A percentile compares a stretch with the other conserved stretches of the same genome.
Conservation (phyloP, 768 basidiomycete species). For the Psilocybe cyanescens region DNA sequence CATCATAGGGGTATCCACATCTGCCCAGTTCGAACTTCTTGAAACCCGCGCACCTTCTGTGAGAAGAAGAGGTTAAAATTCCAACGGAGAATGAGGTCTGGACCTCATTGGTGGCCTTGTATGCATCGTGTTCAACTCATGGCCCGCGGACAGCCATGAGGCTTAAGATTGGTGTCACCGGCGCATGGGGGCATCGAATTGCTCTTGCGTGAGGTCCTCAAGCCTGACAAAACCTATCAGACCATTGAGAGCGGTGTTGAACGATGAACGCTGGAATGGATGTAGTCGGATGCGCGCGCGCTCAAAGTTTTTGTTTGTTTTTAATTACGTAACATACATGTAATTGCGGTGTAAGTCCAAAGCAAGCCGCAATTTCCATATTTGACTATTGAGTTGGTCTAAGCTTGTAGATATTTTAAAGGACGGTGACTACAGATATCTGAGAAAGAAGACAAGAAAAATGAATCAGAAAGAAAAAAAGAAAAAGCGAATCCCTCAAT, state of each 20-base stretch:
- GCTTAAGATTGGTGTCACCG: neutral
- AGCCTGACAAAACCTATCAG: neutral
- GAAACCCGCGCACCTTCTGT: neutral
- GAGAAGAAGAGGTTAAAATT: neutral
- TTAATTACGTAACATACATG: too few relatives aligned
- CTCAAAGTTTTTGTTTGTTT: too few relatives aligned
- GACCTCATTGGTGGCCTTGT: neutral
- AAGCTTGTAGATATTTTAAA: neutral
- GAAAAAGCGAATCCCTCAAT: conserved; percentile 25
- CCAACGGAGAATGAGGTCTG: neutral
- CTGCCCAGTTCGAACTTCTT: neutral
- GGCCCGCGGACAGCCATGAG: neutral
- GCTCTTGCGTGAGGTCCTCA: neutral
- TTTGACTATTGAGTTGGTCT: neutral
- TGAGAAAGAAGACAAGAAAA: neutral
- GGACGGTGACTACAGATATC: neutral
- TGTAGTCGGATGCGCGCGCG: too few relatives aligned
- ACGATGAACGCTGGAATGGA: neutral
- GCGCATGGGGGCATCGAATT: neutral
- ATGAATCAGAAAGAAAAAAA: neutral
- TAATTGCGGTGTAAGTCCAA: neutral
- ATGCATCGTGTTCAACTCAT: neutral
- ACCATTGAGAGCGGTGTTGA: neutral
- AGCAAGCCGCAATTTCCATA: neutral
- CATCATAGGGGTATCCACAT: neutral